Evolutionary conservation across 306 rosid species (phyloP), one percentile per base, ranked within the genome.

Genomic region (Trichosanthes truncata): DNA sequence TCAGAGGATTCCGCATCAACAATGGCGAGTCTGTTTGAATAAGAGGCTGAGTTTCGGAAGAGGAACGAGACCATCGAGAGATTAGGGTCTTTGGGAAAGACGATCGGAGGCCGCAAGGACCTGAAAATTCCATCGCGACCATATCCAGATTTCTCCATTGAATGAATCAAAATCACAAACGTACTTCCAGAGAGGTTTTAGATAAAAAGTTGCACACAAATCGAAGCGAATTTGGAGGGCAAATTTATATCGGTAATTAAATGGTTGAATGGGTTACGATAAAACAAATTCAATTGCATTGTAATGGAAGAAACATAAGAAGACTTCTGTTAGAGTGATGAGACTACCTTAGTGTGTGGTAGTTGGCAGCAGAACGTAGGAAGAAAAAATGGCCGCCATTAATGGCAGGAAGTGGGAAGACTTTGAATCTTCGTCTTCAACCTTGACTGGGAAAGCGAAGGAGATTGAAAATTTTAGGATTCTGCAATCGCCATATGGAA

Each of bases 131-230:
- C 94, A 48, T 94, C 96, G 1, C 88, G 84, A 33, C 98, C 93
- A 45, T 82, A 92, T 0, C 98, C 97, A 11, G 97, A 94, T 84
- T 81, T 89, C 91, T 91, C 95, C 98, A 93, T 93, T 45, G 77
- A 71, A 36, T 61, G 84, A 11, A 74, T 29, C 23, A 41, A 14
- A 14, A 25, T 18, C 23, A 20, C 71, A 84, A 36, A 18, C 5
- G 77, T 5, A 13, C 2, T 25, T 13, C 12, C 18, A 14, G n/a
- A 52, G 29, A 52, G 5, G 46, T 6, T 7, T 29, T 17, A 20
- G 63, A 52, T 75, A 33, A 52, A 5, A 20, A 31, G 23, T 17
- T 3, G 62, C 63, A 52, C 46, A 33, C 49, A 31, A 40, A 17
- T 4, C 31, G 49, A 56, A 18, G 68, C 12, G 26, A 43, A 63